Evolutionary conservation across 192 early-diverging fungal genomes (phyloP).

Genomic region (Irineochytrium annulatum): DNA sequence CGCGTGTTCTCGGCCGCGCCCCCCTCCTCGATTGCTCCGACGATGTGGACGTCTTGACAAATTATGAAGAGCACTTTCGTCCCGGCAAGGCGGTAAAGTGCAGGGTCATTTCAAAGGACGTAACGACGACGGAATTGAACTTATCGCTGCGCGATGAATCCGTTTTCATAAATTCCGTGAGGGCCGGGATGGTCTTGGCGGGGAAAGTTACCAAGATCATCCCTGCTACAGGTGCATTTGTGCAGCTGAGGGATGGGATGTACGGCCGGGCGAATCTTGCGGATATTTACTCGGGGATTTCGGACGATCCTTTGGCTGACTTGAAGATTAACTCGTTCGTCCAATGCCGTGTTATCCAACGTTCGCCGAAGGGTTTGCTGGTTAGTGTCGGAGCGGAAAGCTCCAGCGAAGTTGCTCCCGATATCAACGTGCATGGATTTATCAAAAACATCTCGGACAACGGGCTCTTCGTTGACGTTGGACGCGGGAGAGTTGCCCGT

Average conservation of each 20-base stretch:
- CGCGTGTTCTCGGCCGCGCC: conserved; percentile 35
- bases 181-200: conserved; percentile 50
- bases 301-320: conserved; percentile 25
- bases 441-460: conserved; percentile 34
- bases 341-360: conserved; percentile 25
- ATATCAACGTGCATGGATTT: conserved; percentile 43
- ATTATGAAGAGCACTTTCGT: conserved; percentile 30
- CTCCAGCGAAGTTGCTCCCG: conserved; percentile 13
- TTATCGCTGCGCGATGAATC: conserved; percentile 26
- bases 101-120: conserved; percentile 22
- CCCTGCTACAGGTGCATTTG: conserved; percentile 41
- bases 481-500: conserved; percentile 58
- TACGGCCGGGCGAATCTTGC: conserved; percentile 60
- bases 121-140: conserved; percentile 25
- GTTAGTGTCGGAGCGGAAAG: conserved; percentile 9
- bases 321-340: conserved; percentile 32
- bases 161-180: conserved; percentile 42
- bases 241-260: conserved; percentile 50
- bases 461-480: conserved; percentile 69
- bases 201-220: conserved; percentile 55
- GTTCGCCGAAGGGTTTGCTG: conserved; percentile 48
- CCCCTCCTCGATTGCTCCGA: conserved; percentile 27
- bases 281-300: conserved; percentile 51
- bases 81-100: conserved; percentile 27
- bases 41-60: conserved; percentile 14